A percentile compares a stretch with the other conserved stretches of the same genome.
These are phyloP conservation scores for Cyanidioschyzon merolae DNA, from an alignment of 23 red algal species.

Conservation along the genomic window DNA sequence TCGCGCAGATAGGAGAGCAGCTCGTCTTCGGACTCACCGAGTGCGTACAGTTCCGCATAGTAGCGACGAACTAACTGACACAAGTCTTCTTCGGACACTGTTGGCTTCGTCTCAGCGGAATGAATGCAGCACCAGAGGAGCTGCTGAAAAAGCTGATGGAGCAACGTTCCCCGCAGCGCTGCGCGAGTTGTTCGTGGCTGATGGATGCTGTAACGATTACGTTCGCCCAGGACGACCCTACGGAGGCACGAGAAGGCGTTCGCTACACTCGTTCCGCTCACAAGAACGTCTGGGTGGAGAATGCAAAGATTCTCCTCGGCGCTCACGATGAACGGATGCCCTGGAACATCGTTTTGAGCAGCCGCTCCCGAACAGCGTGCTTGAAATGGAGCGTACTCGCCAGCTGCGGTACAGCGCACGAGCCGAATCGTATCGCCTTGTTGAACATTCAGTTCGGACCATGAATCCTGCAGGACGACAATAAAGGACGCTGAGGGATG, in stretches of 20 bases:
- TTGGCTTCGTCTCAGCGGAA: background rate
- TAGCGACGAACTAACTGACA: background rate
- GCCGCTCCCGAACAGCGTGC: background rate
- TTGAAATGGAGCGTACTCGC: background rate
- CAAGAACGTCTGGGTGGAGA: constrained; percentile 52
- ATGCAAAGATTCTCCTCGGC: constrained; percentile 41
- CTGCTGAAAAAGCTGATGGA: constrained; percentile 56
- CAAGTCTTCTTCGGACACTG: background rate
- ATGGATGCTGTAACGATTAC: constrained; percentile 23
- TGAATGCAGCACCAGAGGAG: background rate
- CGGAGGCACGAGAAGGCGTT: constrained; percentile 49
- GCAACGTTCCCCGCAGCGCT: constrained; percentile 47
- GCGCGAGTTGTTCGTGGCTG: constrained; percentile 16
- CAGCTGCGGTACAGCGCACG: background rate
- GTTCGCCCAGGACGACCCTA: constrained; percentile 37
- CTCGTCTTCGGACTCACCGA: background rate
- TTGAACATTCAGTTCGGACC: background rate
- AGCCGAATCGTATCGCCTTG: background rate
- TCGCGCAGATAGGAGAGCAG: constrained; percentile 35
- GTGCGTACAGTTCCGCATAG: constrained; percentile 33
- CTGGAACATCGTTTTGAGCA: background rate
- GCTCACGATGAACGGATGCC: constrained; percentile 20
- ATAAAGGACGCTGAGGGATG: background rate
- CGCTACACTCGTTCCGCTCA: constrained; percentile 48
- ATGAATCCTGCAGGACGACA: background rate